Evolutionary conservation across 192 early-diverging fungal genomes (phyloP).

Genomic region (Paraglomus occultum): DNA sequence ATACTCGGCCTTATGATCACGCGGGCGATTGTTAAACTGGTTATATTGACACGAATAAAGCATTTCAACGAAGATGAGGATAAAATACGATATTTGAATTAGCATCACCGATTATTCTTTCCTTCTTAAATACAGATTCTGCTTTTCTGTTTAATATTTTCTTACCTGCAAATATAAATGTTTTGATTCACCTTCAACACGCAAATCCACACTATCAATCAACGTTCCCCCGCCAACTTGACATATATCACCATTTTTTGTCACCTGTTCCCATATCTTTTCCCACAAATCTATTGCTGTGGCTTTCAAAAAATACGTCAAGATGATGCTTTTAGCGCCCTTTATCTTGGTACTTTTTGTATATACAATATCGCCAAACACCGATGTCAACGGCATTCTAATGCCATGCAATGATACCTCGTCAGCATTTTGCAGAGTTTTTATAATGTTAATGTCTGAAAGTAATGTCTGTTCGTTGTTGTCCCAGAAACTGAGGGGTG

Average conservation of each 20-base stretch:
- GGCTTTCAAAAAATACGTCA: conserved; percentile 56
- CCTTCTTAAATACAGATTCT: conserved; percentile 3
- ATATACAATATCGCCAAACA: conserved; percentile 22
- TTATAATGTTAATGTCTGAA: background rate
- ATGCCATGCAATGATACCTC: conserved; percentile 5
- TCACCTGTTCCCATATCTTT: conserved; percentile 37
- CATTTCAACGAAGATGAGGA: too few relatives aligned
- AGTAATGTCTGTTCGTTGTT: background rate
- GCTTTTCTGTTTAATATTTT: background rate
- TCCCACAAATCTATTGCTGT: conserved; percentile 43
- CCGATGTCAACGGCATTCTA: conserved; percentile 7
- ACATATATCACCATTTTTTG: background rate
- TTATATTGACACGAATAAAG: too few relatives aligned
- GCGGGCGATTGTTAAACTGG: background rate
- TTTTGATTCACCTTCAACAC: conserved; percentile 34
- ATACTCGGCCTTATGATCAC: conserved; percentile 29
- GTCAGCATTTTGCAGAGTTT: background rate
- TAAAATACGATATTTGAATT: conserved; percentile 29
- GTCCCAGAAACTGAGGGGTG: conserved; percentile 53
- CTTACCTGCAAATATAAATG: conserved; percentile 44
- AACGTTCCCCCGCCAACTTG: background rate
- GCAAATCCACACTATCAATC: conserved; percentile 13
- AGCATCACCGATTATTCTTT: background rate
- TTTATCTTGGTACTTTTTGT: conserved; percentile 13
- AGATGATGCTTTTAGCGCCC: conserved; percentile 48